Evolutionary conservation across 257 asterid genomes (phyloP).

Genomic region (Nicotiana obtusifolia): DNA sequence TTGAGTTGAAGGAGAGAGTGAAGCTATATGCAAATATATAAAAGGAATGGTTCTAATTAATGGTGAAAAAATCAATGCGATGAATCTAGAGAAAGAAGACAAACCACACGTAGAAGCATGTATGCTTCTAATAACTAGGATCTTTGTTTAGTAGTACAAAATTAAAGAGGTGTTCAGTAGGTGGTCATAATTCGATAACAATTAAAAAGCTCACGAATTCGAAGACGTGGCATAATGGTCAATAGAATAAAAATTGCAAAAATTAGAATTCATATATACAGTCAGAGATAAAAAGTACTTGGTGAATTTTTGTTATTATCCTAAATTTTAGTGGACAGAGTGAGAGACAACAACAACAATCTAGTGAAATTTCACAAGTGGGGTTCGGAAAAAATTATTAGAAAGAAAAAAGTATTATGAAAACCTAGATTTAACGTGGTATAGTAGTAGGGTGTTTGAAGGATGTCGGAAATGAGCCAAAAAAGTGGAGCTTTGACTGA

Average conservation of each 20-base stretch:
- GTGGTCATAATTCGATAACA: neutral
- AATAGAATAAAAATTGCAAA: neutral
- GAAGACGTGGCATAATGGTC: neutral
- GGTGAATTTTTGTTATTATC: neutral
- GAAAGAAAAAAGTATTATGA: no score
- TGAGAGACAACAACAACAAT: no score
- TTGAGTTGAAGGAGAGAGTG: neutral
- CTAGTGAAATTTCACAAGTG: no score
- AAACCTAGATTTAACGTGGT: neutral
- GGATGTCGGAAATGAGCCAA: neutral
- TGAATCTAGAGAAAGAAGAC: slow-evolving; percentile 33
- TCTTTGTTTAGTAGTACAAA: neutral
- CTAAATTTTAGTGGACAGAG: neutral
- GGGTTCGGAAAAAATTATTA: no score
- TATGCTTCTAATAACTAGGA: slow-evolving; percentile 20
- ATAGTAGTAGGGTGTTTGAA: neutral
- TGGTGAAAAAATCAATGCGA: neutral
- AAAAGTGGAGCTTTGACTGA: neutral
- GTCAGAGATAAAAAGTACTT: neutral
- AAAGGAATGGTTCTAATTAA: neutral
- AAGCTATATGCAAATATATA: neutral
- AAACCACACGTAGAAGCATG: slow-evolving; percentile 39
- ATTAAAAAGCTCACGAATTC: no score
- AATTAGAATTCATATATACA: neutral
- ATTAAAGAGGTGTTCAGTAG: neutral